These are phyloP conservation scores for Blastobotrys mokoenaii DNA, from an alignment of 805 yeast species.

Conservation along the genomic window DNA sequence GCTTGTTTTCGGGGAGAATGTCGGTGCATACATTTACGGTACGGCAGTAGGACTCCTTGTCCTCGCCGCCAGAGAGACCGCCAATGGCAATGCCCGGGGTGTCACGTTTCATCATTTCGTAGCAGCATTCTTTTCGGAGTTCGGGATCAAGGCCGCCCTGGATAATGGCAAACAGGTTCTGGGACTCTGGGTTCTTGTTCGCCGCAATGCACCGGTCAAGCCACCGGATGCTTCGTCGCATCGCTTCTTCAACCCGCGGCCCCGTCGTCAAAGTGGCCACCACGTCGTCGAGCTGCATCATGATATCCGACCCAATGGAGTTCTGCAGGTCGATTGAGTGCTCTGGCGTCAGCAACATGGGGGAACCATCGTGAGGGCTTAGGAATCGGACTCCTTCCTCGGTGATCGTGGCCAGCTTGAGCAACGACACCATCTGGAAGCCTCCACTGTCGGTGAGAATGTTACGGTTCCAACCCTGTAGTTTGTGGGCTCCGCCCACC, in stretches of 20 bases:
- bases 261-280: slow-evolving; percentile 37
- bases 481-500: slow-evolving; percentile 37
- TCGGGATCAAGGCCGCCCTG: slow-evolving; percentile 38
- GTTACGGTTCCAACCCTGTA: slow-evolving; percentile 36
- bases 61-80: slow-evolving; percentile 41
- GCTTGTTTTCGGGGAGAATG: slow-evolving; percentile 33
- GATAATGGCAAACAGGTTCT: slow-evolving; percentile 37
- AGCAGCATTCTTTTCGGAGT: slow-evolving; percentile 32
- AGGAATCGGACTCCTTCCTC: slow-evolving; percentile 39
- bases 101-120: slow-evolving; percentile 35
- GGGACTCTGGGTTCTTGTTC: slow-evolving; percentile 34
- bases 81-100: slow-evolving; percentile 42
- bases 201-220: slow-evolving; percentile 37
- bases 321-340: slow-evolving; percentile 39
- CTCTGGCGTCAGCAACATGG: slow-evolving; percentile 40
- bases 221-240: slow-evolving; percentile 37
- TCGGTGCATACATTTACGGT: slow-evolving; percentile 35
- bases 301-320: slow-evolving; percentile 37
- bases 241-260: slow-evolving; percentile 38
- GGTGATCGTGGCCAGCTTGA: slow-evolving; percentile 38
- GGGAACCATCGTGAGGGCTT: slow-evolving; percentile 39
- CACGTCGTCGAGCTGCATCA: slow-evolving; percentile 41
- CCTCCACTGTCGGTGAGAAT: slow-evolving; percentile 39
- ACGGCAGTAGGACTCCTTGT: slow-evolving; percentile 32
- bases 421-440: slow-evolving; percentile 38